Conservation (phyloP, 2,329 filamentous ascomycete species). For the Simplicillium aogashimaense region DNA sequence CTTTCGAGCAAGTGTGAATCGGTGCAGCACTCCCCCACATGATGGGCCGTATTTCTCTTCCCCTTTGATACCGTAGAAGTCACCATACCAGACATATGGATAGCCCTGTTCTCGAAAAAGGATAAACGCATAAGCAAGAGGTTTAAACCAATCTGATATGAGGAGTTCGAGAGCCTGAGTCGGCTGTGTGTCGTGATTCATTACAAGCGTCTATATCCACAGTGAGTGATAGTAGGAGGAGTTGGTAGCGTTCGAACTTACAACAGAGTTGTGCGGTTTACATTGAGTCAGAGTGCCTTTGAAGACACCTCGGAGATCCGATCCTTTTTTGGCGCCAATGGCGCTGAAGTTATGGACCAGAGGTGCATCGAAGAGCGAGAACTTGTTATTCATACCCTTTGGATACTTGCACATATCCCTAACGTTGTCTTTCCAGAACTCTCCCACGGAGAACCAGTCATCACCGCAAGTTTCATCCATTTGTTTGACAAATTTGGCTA, state of each 20-base stretch:
- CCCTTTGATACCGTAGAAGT: conserved; percentile 51
- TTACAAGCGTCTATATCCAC: conserved; percentile 44
- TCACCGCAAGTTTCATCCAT: conserved; percentile 34
- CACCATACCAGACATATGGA: conserved; percentile 62
- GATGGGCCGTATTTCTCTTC: conserved; percentile 36
- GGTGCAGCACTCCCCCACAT: conserved; percentile 43
- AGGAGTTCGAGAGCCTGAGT: conserved; percentile 35
- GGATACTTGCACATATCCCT: conserved; percentile 20
- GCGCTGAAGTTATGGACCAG: conserved; percentile 58
- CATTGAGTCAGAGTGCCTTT: conserved; percentile 44
- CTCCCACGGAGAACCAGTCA: conserved; percentile 25
- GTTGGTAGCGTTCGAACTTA: conserved; percentile 7
- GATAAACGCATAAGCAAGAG: conserved; percentile 63
- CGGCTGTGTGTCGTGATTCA: conserved; percentile 58
- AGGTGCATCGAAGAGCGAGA: conserved; percentile 58
- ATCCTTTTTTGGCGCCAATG: conserved; percentile 42
- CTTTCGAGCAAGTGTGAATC: conserved; percentile 52
- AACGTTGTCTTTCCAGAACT: conserved; percentile 27
- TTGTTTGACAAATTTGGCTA: conserved; percentile 50
- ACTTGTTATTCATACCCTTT: conserved; percentile 39
- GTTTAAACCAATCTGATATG: conserved; percentile 58
- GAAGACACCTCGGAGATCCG: conserved; percentile 55
- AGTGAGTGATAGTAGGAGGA: not conserved
- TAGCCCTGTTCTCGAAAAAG: conserved; percentile 52
- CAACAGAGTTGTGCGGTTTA: conserved; percentile 24